A percentile compares a stretch with the other conserved stretches of the same genome.
Evolutionary conservation across 2,329 filamentous ascomycete species (phyloP).

Genomic region (Fusarium newnesense): DNA sequence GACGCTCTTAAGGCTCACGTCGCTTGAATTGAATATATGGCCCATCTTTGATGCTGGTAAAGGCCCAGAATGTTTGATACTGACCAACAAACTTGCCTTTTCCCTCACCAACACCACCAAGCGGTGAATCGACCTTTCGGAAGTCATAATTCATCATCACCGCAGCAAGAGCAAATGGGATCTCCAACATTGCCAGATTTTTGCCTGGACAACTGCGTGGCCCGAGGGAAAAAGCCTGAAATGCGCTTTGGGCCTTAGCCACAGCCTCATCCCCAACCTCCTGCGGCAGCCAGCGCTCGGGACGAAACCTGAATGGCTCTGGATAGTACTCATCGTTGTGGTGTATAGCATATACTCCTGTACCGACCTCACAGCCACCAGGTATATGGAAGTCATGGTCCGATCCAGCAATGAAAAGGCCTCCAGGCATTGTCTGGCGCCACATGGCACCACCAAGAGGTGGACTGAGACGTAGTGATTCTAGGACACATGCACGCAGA

Average conservation of each 20-base stretch:
- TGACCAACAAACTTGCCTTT: neutral
- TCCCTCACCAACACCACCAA: neutral
- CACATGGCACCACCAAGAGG: neutral
- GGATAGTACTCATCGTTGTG: neutral
- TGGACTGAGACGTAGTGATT: neutral
- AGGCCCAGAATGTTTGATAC: neutral
- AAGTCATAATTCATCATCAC: neutral
- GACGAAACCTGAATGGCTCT: neutral
- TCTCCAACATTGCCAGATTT: neutral
- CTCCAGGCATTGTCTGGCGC: neutral
- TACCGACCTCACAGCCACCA: neutral
- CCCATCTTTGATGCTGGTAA: neutral
- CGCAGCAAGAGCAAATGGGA: neutral
- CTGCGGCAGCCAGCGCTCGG: neutral
- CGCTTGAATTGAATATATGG: neutral
- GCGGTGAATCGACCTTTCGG: neutral
- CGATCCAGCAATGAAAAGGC: neutral
- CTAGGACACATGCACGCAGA: neutral
- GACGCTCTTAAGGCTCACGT: neutral
- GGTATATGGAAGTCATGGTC: neutral
- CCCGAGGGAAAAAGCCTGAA: neutral
- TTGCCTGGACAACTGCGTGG: neutral
- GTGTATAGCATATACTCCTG: neutral
- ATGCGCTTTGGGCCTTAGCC: neutral
- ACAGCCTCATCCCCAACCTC: neutral